phyloP scores from a whole-genome alignment of 805 yeast genomes.

The Nakazawaea anatomiae region DNA sequence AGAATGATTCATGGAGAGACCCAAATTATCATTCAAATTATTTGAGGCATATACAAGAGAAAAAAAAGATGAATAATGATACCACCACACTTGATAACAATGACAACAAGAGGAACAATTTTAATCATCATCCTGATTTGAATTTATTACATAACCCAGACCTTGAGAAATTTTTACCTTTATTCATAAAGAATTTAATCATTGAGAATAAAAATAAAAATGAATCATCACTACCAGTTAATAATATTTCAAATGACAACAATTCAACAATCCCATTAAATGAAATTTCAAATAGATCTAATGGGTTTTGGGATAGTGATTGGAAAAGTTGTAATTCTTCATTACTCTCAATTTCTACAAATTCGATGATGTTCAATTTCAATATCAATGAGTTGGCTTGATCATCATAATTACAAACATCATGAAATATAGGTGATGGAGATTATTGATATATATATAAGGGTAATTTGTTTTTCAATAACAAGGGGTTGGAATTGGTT shows the following conservation, averaged over 20 bases:
- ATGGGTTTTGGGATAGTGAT: constrained; percentile 13
- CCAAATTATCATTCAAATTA: background rate
- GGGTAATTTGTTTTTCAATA: too few species aligned
- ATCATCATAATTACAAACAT: too few species aligned
- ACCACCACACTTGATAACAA: background rate
- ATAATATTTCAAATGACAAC: background rate
- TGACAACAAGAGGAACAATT: background rate
- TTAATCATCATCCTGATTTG: background rate
- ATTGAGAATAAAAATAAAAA: constrained; percentile 2
- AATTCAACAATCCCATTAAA: background rate
- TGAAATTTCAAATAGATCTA: background rate
- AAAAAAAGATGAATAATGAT: background rate
- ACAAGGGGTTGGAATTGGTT: too few species aligned
- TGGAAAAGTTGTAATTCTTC: constrained; percentile 11
- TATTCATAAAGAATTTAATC: constrained; percentile 12
- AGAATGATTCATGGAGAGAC: background rate
- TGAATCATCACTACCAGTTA: too few species aligned
- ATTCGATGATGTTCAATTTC: constrained; percentile 9
- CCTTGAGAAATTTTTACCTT: constrained; percentile 13
- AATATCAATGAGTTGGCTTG: constrained; percentile 4
- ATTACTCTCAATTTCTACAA: constrained; percentile 11
- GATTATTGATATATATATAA: background rate
- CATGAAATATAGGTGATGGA: background rate
- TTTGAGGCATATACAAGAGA: constrained; percentile 1
- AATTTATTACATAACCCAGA: constrained; percentile 9